Base-by-base conservation (phyloP, 768 basidiomycete species). In the Boletus coccyginus region DNA sequence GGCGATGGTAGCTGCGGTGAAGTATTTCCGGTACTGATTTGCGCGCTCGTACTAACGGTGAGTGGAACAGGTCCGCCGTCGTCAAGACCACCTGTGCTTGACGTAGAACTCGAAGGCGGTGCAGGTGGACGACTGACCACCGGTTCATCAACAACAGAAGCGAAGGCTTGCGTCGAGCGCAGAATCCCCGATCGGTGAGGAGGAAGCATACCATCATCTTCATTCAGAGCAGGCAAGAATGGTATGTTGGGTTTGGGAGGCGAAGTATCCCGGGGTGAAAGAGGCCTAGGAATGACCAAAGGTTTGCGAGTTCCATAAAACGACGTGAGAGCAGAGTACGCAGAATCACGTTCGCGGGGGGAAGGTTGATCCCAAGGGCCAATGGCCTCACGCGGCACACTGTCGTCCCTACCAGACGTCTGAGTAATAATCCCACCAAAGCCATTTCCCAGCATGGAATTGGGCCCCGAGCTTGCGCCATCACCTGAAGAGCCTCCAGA, bases 1-100 rank as follows among this genome's bases (percentile, higher is more conserved):
- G 90, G 90, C 5, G 88, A 90, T 14, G 90, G 88, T 31, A 91
- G 67, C 65, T 90, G 87, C 5, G 90, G 90, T 16, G 90, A 91
- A 32, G 73, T 68, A 53, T 68, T 72, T 19, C 70, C 70, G 2
- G 68, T 61, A 24, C 57, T 77, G 64, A 57, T 52, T 50, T 64
- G 69, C 27, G 59, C 71, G 10, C 76, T 76, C 0, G 81, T 85
- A 55, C 76, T 82, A 47, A 87, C 78, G 14, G 79, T 79, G 11
- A 71, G 70, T 33, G 69, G 59, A 7, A 57, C 40, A 27, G 68
- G 62, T 5, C 62, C 60, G 8, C 62, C 53, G 12, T 69, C 68
- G 8, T 73, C 72, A 3, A 85, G 72, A 17, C 73, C 80, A 44
- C 75, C 79, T 35, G 74, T 74, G 49, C 79, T 80, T 8, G 79